phyloP scores from a whole-genome alignment of 2,329 filamentous ascomycete genomes.

The Aspergillus piperis region DNA sequence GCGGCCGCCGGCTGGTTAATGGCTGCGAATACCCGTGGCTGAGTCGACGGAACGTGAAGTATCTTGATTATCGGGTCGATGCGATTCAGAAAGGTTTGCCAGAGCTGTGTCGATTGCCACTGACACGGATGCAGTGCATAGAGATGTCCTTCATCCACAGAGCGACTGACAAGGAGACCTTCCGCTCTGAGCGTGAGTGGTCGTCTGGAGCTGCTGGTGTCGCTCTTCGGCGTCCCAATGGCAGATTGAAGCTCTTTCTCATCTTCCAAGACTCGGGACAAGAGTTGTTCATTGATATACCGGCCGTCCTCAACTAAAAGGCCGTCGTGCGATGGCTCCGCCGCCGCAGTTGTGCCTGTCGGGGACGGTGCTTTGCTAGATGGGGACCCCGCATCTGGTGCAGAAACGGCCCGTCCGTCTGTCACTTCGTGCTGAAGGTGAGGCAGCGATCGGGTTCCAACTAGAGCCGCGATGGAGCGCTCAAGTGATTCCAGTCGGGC shows the following conservation, averaged over 20 bases:
- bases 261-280: slow-evolving; percentile 30
- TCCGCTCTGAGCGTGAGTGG: slow-evolving; percentile 21
- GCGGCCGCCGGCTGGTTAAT: slow-evolving; percentile 27
- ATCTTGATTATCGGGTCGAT: slow-evolving; percentile 33
- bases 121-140: slow-evolving; percentile 22
- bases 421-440: background rate
- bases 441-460: background rate
- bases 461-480: slow-evolving; percentile 20
- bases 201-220: slow-evolving; percentile 5
- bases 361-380: background rate
- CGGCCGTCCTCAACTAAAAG: slow-evolving; percentile 27
- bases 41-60: slow-evolving; percentile 31
- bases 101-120: slow-evolving; percentile 29
- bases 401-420: background rate
- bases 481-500: slow-evolving; percentile 27
- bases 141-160: slow-evolving; percentile 14
- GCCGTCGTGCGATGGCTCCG: slow-evolving; percentile 13
- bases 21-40: slow-evolving; percentile 30
- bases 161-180: slow-evolving; percentile 26
- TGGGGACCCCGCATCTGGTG: background rate
- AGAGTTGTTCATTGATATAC: slow-evolving; percentile 33
- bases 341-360: background rate
- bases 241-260: slow-evolving; percentile 29
- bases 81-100: slow-evolving; percentile 31
- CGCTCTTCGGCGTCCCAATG: slow-evolving; percentile 19